Evolutionary conservation across 2,329 filamentous ascomycete species (phyloP), one percentile per base, ranked within the genome.

Genomic region (Fusarium graminum): DNA sequence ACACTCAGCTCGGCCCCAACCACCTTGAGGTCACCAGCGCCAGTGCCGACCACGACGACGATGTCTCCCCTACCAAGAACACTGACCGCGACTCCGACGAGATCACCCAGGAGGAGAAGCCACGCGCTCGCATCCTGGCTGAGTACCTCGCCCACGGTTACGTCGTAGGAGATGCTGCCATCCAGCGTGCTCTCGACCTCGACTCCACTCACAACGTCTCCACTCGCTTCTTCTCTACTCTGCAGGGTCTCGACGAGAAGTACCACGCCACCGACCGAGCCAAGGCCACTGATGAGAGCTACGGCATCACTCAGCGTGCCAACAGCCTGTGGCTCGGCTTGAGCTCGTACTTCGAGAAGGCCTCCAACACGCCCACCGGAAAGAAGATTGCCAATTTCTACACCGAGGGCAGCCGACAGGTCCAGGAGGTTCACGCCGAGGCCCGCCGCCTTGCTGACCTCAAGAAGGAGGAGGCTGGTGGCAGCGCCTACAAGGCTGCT

Each of bases 71-170:
- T 34, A 83, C 82, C 61, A 82, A 84, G 59, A 85, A 85, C 70
- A 80, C 80, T 57, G 86, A 89, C 61, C 83, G 83, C 61, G 84
- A 87, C 76, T 81, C 80, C 50, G 85, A 93, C 72, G 88, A 93
- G 72, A 89, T 98, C 73, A 88, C 90, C 14, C 95, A 99, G 77
- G 95, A 99, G 80, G 93, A 98, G 84, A 99, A 99, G 86, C 95
- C 95, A 16, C 91, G 94, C 74, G 88, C 92, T 39, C 92, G 95
- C 73, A 97, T 99, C 78, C 80, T 97, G 49, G 95, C 95, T 68
- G 95, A 99, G 82, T 97, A 98, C 80, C 90, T 99, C 32, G 94
- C 95, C 12, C 93, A 97, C 74, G 95, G 95, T 71, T 99, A 99
- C 81, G 86, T 89, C 38, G 85, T 98, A 68, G 93, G 87, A 29